Evolutionary conservation across 2,329 filamentous ascomycete genomes (phyloP).

Genomic region (Colletotrichum paranaense): DNA sequence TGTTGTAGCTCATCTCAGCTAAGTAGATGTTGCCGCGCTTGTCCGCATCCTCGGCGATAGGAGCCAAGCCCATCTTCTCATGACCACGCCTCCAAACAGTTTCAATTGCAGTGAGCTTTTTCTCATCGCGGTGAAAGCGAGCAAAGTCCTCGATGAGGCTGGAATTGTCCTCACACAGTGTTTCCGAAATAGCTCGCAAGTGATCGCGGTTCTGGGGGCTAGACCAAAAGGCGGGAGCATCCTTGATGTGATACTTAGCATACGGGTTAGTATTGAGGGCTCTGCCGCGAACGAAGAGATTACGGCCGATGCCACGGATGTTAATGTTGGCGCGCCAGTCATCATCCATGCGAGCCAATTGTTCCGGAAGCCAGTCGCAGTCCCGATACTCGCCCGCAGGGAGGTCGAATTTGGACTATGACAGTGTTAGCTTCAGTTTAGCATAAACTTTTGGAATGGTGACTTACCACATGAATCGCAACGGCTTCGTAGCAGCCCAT

Average conservation of each 20-base stretch:
- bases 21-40: not conserved
- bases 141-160: not conserved
- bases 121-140: not conserved
- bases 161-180: too few relatives aligned
- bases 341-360: not conserved
- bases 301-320: slow-evolving; percentile 2
- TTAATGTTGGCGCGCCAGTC: not conserved
- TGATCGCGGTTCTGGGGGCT: not conserved
- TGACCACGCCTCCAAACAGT: not conserved
- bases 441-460: too few relatives aligned
- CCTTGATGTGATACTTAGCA: not conserved
- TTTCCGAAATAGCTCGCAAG: not conserved
- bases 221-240: not conserved
- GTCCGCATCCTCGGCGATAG: not conserved
- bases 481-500: slow-evolving; percentile 7
- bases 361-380: slow-evolving; percentile 1
- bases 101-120: not conserved
- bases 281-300: slow-evolving; percentile 13
- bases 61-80: not conserved
- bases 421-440: not conserved
- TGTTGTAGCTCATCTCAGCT: slow-evolving; percentile 6
- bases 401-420: slow-evolving; percentile 21
- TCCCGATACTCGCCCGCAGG: slow-evolving; percentile 11
- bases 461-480: slow-evolving; percentile 2
- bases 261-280: not conserved